A percentile compares a stretch with the other conserved stretches of the same genome.
Evolutionary conservation across 805 yeast genomes (phyloP).

Genomic region (Kluyveromyces wickerhamii): DNA sequence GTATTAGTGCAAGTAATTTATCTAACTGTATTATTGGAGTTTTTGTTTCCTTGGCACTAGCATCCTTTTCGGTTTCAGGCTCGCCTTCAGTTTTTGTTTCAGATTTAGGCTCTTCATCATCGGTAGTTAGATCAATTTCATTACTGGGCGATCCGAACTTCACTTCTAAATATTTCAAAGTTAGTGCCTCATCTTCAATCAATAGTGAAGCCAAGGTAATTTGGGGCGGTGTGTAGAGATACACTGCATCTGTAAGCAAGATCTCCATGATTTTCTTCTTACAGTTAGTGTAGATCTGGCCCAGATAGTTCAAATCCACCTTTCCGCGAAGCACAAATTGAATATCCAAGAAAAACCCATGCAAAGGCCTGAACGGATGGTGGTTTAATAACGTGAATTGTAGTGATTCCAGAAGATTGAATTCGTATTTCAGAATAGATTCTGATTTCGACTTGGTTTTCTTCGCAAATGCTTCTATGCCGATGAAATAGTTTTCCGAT

Average conservation of each 20-base stretch:
- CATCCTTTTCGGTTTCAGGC: too few relatives aligned
- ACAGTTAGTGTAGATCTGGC: slow-evolving; percentile 63
- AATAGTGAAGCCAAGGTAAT: slow-evolving; percentile 84
- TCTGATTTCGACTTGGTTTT: slow-evolving; percentile 61
- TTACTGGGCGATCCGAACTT: too few relatives aligned
- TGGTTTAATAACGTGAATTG: slow-evolving; percentile 77
- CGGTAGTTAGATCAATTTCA: too few relatives aligned
- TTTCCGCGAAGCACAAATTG: slow-evolving; percentile 47
- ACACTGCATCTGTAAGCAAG: slow-evolving; percentile 68
- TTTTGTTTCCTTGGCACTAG: slow-evolving; percentile 8
- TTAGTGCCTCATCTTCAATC: slow-evolving; percentile 53
- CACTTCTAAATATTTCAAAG: slow-evolving; percentile 56
- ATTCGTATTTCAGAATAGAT: slow-evolving; percentile 72
- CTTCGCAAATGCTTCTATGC: slow-evolving; percentile 71
- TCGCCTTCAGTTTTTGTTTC: too few relatives aligned
- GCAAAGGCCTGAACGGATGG: slow-evolving; percentile 83
- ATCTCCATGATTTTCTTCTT: slow-evolving; percentile 57
- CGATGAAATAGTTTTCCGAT: slow-evolving; percentile 82
- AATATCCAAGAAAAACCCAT: slow-evolving; percentile 89
- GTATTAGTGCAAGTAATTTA: slow-evolving; percentile 36
- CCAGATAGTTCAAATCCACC: slow-evolving; percentile 49
- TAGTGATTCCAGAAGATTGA: slow-evolving; percentile 61
- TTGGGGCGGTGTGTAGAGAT: slow-evolving; percentile 87
- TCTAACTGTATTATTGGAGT: too few relatives aligned
- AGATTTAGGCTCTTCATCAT: too few relatives aligned